Base-by-base conservation (phyloP, 2,329 filamentous ascomycete genomes). In the Talaromyces amestolkiae region DNA sequence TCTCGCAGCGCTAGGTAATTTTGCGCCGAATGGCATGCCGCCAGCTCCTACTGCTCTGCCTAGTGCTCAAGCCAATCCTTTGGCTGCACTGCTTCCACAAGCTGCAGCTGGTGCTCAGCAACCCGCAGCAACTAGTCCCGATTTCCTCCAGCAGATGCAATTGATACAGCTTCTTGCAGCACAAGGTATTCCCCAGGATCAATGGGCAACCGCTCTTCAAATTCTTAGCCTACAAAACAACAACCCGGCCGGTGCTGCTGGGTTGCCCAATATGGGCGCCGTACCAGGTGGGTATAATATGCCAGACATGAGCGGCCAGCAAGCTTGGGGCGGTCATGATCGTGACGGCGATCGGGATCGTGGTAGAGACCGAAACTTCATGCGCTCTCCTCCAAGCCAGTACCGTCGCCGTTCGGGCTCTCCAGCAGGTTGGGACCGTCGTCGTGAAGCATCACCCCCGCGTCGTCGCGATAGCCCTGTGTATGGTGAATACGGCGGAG, bases 331-430 rank as follows among this genome's bases (percentile, higher is more conserved):
- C 61, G 71, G 71, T 64, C 75, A 72, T 68, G 76, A 77, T 51
- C 81, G 78, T 75, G 78, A 81, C 63, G 78, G 79, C 67, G 76
- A 78, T 72, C 86, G 84, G 82, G 87, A 89, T 69, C 83, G 83
- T 69, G 84, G 87, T 66, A 86, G 85, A 82, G 88, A 90, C 70
- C 83, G 84, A 68, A 84, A 88, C 65, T 82, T 82, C 72, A 79
- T 84, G 75, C 86, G 88, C 75, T 92, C 90, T 39, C 89, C 88
- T 19, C 82, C 83, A 67, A 81, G 84, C 59, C 77, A 79, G 66
- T 80, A 81, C 71, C 87, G 91, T 65, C 92, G 90, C 66, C 87
- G 93, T 61, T 94, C 91, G 37, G 87, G 91, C 45, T 96, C 93
- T 69, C 91, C 93, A 60, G 88, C 93, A 60, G 88, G 89, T 65